Percentiles rank a stretch among this genome's conserved stretches.
Conservation (phyloP, 1,284 basidiomycete species). For the Volvariella surrecta region DNA sequence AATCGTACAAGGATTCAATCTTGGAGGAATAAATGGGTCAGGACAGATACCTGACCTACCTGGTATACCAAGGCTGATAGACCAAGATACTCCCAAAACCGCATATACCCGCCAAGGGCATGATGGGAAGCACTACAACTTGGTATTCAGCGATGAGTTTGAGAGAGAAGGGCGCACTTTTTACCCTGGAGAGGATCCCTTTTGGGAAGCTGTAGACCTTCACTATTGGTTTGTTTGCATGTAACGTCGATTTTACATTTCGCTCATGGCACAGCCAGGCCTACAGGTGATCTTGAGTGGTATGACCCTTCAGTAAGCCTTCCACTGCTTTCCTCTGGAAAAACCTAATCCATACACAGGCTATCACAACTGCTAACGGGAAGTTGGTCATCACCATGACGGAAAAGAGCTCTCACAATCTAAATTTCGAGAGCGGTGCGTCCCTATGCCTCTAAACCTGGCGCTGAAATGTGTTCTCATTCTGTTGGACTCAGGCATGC, state of each 20-base stretch:
- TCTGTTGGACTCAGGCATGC: constrained; percentile 42
- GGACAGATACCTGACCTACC: constrained; percentile 64
- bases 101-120: constrained; percentile 47
- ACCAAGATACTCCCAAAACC: constrained; percentile 56
- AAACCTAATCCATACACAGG: constrained; percentile 22
- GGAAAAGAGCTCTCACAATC: constrained; percentile 52
- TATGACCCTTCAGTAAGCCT: constrained; percentile 60
- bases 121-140: constrained; percentile 70
- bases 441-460: constrained; percentile 12
- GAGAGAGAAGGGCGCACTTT: constrained; percentile 71
- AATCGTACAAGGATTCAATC: constrained; percentile 50
- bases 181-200: constrained; percentile 74
- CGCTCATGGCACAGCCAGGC: constrained; percentile 39
- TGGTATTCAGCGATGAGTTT: constrained; percentile 94
- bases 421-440: constrained; percentile 74
- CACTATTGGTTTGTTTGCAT: constrained; percentile 54
- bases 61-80: constrained; percentile 52
- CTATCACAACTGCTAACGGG: constrained; percentile 62
- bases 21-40: constrained; percentile 68
- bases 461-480: not conserved
- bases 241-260: not conserved
- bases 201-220: constrained; percentile 67
- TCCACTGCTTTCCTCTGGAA: constrained; percentile 5
- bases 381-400: constrained; percentile 71
- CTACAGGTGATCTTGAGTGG: constrained; percentile 82